Base-by-base conservation (phyloP, 2,329 filamentous ascomycete species). In the Aschersonia sp. region DNA sequence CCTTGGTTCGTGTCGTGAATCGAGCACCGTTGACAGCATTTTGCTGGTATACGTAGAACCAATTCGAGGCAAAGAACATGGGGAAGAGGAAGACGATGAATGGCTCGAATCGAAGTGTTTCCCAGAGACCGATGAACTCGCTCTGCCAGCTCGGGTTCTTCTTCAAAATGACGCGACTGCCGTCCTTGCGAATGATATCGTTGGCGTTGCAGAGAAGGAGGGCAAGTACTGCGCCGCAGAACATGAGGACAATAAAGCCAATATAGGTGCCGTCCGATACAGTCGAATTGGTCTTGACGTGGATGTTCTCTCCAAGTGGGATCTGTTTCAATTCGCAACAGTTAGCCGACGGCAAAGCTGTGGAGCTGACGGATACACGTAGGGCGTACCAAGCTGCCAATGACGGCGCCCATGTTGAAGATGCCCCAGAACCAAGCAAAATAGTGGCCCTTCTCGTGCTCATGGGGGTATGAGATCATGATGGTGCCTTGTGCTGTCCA, bases 391-490 rank as follows among this genome's bases (percentile, higher is more conserved):
- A 82, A 65, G 58, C 82, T 80, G 52, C 89, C 89, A 63, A 96
- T 87, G 51, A 95, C 88, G 57, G 81, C 88, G 56, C 89, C 89
- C 50, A 89, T 65, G 66, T 95, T 95, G 74, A 95, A 96, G 58
- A 96, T 94, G 63, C 88, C 81, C 89, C 89, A 95, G 68, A 95
- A 95, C 69, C 80, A 81, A 51, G 85, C 85, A 62, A 95, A 94
- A 63, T 88, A 95, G 50, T 82, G 81, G 43, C 89, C 89, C 72
- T 95, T 95, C 53, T 79, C 77, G 35, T 78, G 65, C 66, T 95
- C 89, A 22, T 76, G 71, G 2, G 88, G 88, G 63, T 95, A 95
- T 41, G 85, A 81, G 79, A 94, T 90, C 83, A 90, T 89, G 59
- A 90, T 86, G 50, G 84, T 81, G 50, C 86, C 85, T 66, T 90